phyloP scores from a whole-genome alignment of 371 early-diverging fungal species.

The Zancudomyces culisetae region DNA sequence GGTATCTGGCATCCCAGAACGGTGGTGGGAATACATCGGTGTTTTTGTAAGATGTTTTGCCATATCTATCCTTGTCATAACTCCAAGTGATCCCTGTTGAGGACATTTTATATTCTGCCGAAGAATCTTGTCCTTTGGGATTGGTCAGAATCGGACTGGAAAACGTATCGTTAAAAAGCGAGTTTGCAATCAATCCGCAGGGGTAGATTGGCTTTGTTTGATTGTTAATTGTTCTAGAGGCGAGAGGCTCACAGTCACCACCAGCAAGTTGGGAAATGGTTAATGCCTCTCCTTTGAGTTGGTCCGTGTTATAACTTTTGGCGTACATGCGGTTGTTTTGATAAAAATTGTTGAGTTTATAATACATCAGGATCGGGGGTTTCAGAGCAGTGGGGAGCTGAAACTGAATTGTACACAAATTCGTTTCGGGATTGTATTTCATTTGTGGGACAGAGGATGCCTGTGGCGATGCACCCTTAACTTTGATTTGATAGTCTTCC shows the following conservation, averaged over 20 bases:
- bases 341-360: constrained; percentile 89
- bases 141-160: constrained; percentile 25
- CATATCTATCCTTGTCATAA: constrained; percentile 55
- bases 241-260: constrained; percentile 32
- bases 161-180: constrained; percentile 67
- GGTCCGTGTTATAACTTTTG: constrained; percentile 65
- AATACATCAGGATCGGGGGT: constrained; percentile 78
- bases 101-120: constrained; percentile 30
- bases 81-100: constrained; percentile 74
- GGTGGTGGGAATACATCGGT: constrained; percentile 51
- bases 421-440: constrained; percentile 18
- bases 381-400: constrained; percentile 40
- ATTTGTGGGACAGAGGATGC: constrained; percentile 12
- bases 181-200: constrained; percentile 98
- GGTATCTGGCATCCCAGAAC: constrained; percentile 43
- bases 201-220: constrained; percentile 56
- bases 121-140: constrained; percentile 25
- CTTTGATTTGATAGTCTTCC: constrained; percentile 18
- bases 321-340: constrained; percentile 95
- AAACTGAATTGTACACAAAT: constrained; percentile 56
- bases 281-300: constrained; percentile 55
- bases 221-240: constrained; percentile 13
- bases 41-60: constrained; percentile 30
- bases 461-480: constrained; percentile 10
- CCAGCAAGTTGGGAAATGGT: constrained; percentile 16